Evolutionary conservation across 2,329 filamentous ascomycete species (phyloP), one percentile per base, ranked within the genome.

Genomic region (Coniochaeta prunicola): DNA sequence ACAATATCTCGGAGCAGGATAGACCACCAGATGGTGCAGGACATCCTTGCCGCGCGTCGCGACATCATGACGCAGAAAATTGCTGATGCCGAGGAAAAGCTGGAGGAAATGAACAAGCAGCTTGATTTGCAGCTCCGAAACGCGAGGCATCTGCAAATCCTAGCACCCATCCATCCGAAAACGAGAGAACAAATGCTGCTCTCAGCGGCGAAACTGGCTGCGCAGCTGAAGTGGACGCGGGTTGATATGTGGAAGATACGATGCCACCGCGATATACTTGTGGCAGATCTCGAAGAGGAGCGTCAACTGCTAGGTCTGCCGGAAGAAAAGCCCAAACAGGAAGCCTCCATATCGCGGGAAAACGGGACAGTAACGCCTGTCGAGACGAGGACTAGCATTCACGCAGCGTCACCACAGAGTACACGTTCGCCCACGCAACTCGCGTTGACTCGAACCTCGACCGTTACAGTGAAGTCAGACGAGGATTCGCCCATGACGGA

Each of bases 191-290:
- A 91, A 60, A 82, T 97, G 58, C 81, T 97, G n/a, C 80, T 89
- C 63, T 89, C 91, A 19, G 93, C 94, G 21, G 91, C 88, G 6
- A 86, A 89, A 8, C 87, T 96, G 74, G 87, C 92, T 59, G 91
- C 91, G 3, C 92, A 93, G 70, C 76, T 99, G 61, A 96, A 94
- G 70, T 97, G 93, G 93, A 87, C 88, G n/a, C 83, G 93, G 61
- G 88, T 96, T 70, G 91, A 96, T 64, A 94, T 97, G 21, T 97
- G 92, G 91, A 89, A 87, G 58, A 83, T 93, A 66, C 93, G 86
- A 68, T 97, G 92, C 64, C 92, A 99, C 71, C 87, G 88, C 45
- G 93, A 97, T 66, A 92, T 97, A 61, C 76, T 99, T 21, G 79
- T 86, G 5, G 82, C 92, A 72, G 94, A 99, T 69, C 77, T 97